Conservation (phyloP, 352 stramenopile genomes). For the Phytopythium ostracodes region DNA sequence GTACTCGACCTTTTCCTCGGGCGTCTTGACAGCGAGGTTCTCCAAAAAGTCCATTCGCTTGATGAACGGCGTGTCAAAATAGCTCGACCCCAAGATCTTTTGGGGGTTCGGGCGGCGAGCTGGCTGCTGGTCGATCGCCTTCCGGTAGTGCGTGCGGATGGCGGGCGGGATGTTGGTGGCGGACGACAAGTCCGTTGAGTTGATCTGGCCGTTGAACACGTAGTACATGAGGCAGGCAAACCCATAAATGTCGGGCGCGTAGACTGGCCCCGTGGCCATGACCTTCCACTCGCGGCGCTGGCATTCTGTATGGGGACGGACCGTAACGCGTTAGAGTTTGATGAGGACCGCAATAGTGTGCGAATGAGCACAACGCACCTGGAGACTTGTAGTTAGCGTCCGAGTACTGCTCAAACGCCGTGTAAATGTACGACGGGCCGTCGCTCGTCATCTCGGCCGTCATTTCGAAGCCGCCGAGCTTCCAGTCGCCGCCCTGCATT, state of each 20-base stretch:
- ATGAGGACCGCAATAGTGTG: constrained; percentile 10
- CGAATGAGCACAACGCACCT: constrained; percentile 38
- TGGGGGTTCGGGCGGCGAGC: constrained; percentile 69
- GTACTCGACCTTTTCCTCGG: constrained; percentile 92
- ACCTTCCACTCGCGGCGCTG: constrained; percentile 74
- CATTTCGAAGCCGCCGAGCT: constrained; percentile 92
- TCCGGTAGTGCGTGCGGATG: constrained; percentile 67
- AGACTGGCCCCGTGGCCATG: constrained; percentile 44
- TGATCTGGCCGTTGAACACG: constrained; percentile 68
- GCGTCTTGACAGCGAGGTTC: constrained; percentile 91
- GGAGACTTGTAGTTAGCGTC: constrained; percentile 76
- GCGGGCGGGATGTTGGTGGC: constrained; percentile 65
- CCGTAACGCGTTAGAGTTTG: not conserved
- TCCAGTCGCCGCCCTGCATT: constrained; percentile 90
- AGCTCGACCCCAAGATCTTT: constrained; percentile 86
- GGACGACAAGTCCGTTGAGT: constrained; percentile 43
- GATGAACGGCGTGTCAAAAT: constrained; percentile 92
- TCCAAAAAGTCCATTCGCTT: constrained; percentile 93
- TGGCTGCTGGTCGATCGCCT: constrained; percentile 73
- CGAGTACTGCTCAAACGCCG: constrained; percentile 78
- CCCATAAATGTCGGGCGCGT: constrained; percentile 66
- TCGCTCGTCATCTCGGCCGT: constrained; percentile 83
- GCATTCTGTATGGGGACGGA: constrained; percentile 42
- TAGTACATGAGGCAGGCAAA: constrained; percentile 80
- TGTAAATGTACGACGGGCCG: constrained; percentile 76